phyloP scores from a whole-genome alignment of 441 rosid genomes.

The Euphorbia schlechtendalii region DNA sequence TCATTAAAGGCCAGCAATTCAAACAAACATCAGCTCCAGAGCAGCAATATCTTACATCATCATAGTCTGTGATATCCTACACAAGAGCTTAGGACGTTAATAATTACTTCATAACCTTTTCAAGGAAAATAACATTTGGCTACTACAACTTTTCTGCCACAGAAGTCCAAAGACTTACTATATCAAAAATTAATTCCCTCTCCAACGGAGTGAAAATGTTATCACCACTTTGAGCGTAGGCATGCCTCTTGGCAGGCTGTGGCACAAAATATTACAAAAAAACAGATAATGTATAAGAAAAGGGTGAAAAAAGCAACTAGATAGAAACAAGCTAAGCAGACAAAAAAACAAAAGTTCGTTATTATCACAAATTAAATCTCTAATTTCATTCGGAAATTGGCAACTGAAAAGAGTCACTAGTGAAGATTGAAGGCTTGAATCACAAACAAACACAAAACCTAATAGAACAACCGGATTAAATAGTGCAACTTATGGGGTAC shows the following conservation, averaged over 20 bases:
- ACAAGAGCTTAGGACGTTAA: slow-evolving; percentile 21
- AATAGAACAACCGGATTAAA: not conserved
- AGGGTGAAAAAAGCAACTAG: not conserved
- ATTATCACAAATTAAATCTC: not conserved
- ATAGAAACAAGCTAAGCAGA: not conserved
- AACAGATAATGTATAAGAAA: slow-evolving; percentile 7
- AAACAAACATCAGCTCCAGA: slow-evolving; percentile 90
- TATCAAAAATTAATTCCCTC: slow-evolving; percentile 83
- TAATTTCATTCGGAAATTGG: not conserved
- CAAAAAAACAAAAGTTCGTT: not conserved
- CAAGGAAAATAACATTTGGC: not conserved
- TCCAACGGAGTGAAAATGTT: slow-evolving; percentile 82
- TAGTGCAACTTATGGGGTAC: slow-evolving; percentile 1
- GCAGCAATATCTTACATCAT: slow-evolving; percentile 89
- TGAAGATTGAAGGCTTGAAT: not conserved
- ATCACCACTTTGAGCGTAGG: slow-evolving; percentile 61
- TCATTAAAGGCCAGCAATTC: slow-evolving; percentile 94
- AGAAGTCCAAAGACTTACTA: slow-evolving; percentile 44
- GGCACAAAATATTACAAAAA: slow-evolving; percentile 2
- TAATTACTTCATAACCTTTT: not conserved
- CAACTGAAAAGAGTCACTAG: not conserved
- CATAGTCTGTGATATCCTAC: slow-evolving; percentile 94
- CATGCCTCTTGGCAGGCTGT: slow-evolving; percentile 84
- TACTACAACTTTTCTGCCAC: not conserved
- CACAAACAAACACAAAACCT: not conserved